Base-by-base conservation (phyloP, 2,329 filamentous ascomycete species). In the Fusarium guadeloupense region DNA sequence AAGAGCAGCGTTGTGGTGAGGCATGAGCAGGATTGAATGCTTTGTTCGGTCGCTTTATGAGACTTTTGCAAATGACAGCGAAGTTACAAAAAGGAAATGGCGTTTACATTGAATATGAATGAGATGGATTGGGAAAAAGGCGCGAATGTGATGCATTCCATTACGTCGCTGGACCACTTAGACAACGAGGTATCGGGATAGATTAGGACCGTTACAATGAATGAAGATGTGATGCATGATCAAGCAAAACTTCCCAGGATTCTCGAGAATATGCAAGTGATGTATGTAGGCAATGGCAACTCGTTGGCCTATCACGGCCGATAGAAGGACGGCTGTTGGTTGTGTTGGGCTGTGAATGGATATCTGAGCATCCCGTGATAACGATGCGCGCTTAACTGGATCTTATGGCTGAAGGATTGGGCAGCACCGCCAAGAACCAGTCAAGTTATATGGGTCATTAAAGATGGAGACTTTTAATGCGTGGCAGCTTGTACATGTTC, bases 61-160 rank as follows among this genome's bases (percentile, higher is more conserved):
- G 51, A 62, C 28, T 54, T 59, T 55, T 62, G 58, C 38, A 54
- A 62, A 57, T 30, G 33, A 59, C 13, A 59, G 52, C 60, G 45
- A 57, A 59, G 48, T 44, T 47, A 41, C 50, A 49, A 66, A 44
- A 59, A 10, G 62, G 62, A 54, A 59, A 40, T 47, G 62, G 62
- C 62, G 62, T 65, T 65, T 59, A 54, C 66, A 31, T 65, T 39
- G 48, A 65, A 53, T 51, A 53, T 10, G 25, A 65, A 53, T 10
- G 25, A 65, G 49, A 56, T 35, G 39, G 46, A 45, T 13, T 26
- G 31, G 42, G 28, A 62, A 64, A 62, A 42, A 46, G 40, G 31
- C 23, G 43, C 16, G 42, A 53, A 44, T 45, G 43, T 60, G 39
- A 21, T 62, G 33, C 13, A 41, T 39, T 43, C n/a, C 46, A 35